Evolutionary conservation across 306 rosid species (phyloP), one percentile per base, ranked within the genome.

Genomic region (Sophora flavescens): DNA sequence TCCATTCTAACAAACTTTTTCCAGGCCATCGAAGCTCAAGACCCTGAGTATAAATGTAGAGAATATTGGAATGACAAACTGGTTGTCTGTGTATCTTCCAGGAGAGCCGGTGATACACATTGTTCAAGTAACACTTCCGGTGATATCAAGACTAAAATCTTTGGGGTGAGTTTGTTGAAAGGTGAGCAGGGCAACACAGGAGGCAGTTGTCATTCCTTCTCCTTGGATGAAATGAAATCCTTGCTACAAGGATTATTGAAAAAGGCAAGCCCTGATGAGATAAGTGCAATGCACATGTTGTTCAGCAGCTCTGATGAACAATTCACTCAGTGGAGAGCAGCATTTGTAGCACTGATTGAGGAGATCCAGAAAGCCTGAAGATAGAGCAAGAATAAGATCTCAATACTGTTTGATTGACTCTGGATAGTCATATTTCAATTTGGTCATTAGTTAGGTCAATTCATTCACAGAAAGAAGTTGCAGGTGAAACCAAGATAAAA

Each of bases 21-120:
- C 14, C 85, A 91, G 98, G 89, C 87, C 70, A 84, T 91, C 5
- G 97, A 93, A 90, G 91, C 88, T 58, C 92, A 76, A 58, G 98
- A 93, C 72, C 72, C 93, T 83, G 2, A 59, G 60, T 44, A 87
- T 73, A 82, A 84, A 65, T 91, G 97, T 42, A 4, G n/a, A 14
- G 96, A 89, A 79, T 93, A 93, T 63, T 93, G 98, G 97, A 84
- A 80, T 64, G 79, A 86, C 85, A 87, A 70, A 70, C 50, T 60
- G 30, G 64, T 17, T 4, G 54, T 6, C 16, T 76, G 82, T 9
- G 56, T 41, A 22, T 52, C 77, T 72, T 77, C 63, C 3, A 65
- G 73, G 74, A 74, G 47, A 6, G 15, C 32, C 52, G 63, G 59
- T 63, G 77, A 74, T 38, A 74, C 78, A 42, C 59, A 36, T 42